Percentiles rank a stretch among this genome's conserved stretches.
Conservation (phyloP, 2,329 filamentous ascomycete species). For the Colletotrichum costaricense region DNA sequence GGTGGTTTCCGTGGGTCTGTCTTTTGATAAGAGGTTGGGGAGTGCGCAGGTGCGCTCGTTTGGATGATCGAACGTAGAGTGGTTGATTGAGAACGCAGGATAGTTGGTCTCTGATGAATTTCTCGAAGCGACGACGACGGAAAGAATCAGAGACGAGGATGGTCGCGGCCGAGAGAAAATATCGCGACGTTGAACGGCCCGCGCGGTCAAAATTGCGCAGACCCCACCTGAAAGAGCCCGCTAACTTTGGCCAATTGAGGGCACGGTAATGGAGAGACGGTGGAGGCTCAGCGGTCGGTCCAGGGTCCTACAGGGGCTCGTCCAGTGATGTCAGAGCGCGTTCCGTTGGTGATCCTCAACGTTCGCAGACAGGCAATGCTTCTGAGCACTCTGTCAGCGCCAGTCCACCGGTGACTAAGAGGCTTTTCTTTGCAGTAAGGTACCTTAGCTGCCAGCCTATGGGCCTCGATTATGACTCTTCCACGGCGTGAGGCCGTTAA, state of each 20-base stretch:
- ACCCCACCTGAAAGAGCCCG: conserved; percentile 24
- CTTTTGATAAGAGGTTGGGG: neutral
- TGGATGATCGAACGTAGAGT: too few relatives aligned
- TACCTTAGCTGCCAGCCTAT: neutral
- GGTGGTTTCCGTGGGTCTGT: neutral
- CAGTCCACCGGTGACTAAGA: neutral
- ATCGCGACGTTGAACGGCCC: conserved; percentile 12
- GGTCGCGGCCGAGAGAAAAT: conserved; percentile 11
- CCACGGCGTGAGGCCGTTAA: too few relatives aligned
- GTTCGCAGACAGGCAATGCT: neutral
- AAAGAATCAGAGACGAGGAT: conserved; percentile 14
- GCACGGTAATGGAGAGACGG: conserved; percentile 5
- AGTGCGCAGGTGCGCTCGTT: neutral
- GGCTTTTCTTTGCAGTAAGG: neutral
- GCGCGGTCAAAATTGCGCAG: conserved; percentile 25
- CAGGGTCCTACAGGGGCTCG: conserved; percentile 18
- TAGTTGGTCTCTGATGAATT: neutral
- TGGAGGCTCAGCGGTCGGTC: conserved; percentile 3
- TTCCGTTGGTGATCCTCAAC: neutral
- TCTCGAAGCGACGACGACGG: neutral
- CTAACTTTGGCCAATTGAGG: conserved; percentile 17
- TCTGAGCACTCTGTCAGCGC: neutral
- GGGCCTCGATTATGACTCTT: neutral
- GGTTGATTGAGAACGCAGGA: neutral
- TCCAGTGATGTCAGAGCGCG: conserved; percentile 22